Evolutionary conservation across 805 yeast species (phyloP), one percentile per base, ranked within the genome.

Genomic region (Ogataea siamensis): DNA sequence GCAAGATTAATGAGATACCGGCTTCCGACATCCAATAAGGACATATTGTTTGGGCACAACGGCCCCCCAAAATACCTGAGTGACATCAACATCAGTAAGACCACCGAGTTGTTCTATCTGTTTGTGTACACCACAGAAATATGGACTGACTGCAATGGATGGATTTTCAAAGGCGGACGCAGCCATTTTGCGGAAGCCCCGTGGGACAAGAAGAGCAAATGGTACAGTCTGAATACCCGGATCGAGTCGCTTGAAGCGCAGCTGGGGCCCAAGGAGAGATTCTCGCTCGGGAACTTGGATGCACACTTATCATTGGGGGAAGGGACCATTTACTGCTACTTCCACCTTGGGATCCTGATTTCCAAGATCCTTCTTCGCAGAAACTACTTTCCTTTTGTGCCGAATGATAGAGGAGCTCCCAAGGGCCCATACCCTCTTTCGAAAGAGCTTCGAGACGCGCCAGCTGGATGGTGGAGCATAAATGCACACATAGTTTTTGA

Each of bases 381-480:
- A 13, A 43, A 33, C 31, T 46, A 37, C 40, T 34, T 46, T 16
- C 50, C 50, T 7, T 46, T 46, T 33, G 47, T 46, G 7, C 50
- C 50, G 5, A 14, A 13, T 5, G 50, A 46, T 20, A 15, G 37
- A 7, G 22, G 27, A 7, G 50, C 47, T 5, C 50, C 50, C 5
- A 46, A 46, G 24, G 50, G 50, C 3, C 50, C 50, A 1, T 12
- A 22, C 7, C 39, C 40, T 5, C 32, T 37, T 3, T n/a, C 35
- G 2, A 32, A 32, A 1, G 36, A 33, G 18, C 43, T 46, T n/a
- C 15, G 27, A n/a, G 18, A 32, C 18, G 39, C 50, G 15, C 50
- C 50, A 2, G 22, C 30, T 13, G 28, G 32, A 14, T 46, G 50
- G 50, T 46, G 50, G 50, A 35, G 20, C 7, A 22, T 29, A n/a